Evolutionary conservation across 2,329 filamentous ascomycete species (phyloP).

Genomic region (Aspergillus felis): DNA sequence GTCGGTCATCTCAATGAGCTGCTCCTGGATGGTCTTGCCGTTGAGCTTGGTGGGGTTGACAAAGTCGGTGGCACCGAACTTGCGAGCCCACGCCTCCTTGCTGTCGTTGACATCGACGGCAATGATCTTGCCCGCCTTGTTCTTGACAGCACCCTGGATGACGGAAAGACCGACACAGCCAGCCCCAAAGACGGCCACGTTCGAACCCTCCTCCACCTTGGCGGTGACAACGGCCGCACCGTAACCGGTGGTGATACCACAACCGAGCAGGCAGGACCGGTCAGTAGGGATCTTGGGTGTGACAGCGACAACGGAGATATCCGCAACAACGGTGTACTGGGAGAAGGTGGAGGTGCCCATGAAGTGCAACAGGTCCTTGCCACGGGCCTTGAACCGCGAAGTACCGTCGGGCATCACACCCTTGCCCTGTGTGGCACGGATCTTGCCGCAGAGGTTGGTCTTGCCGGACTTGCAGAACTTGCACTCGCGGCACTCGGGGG

Average conservation of each 20-base stretch:
- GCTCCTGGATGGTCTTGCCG: slow-evolving; percentile 76
- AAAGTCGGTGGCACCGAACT: slow-evolving; percentile 96
- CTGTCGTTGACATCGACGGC: slow-evolving; percentile 76
- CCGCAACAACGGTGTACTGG: slow-evolving; percentile 96
- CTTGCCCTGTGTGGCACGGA: slow-evolving; percentile 90
- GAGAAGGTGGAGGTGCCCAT: slow-evolving; percentile 99
- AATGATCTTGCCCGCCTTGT: slow-evolving; percentile 63
- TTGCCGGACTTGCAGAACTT: slow-evolving; percentile 99
- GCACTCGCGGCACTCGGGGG: slow-evolving; percentile 94
- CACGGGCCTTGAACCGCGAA: slow-evolving; percentile 88
- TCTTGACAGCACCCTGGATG: slow-evolving; percentile 85
- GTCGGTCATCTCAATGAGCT: slow-evolving; percentile 95
- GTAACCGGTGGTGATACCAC: slow-evolving; percentile 98
- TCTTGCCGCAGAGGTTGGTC: slow-evolving; percentile 99
- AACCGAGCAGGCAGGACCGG: slow-evolving; percentile 90
- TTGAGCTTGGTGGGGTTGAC: slow-evolving; percentile 83
- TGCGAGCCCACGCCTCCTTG: slow-evolving; percentile 88
- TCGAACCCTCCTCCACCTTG: slow-evolving; percentile 83
- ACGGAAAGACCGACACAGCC: slow-evolving; percentile 95
- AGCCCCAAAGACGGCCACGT: slow-evolving; percentile 87
- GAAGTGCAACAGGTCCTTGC: slow-evolving; percentile 94
- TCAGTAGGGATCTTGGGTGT: slow-evolving; percentile 90
- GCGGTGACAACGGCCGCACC: slow-evolving; percentile 93
- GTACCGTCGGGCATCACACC: slow-evolving; percentile 98
- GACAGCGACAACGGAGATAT: slow-evolving; percentile 95